Conservation (phyloP, 257 asterid genomes). For the Lavandula angustifolia region DNA sequence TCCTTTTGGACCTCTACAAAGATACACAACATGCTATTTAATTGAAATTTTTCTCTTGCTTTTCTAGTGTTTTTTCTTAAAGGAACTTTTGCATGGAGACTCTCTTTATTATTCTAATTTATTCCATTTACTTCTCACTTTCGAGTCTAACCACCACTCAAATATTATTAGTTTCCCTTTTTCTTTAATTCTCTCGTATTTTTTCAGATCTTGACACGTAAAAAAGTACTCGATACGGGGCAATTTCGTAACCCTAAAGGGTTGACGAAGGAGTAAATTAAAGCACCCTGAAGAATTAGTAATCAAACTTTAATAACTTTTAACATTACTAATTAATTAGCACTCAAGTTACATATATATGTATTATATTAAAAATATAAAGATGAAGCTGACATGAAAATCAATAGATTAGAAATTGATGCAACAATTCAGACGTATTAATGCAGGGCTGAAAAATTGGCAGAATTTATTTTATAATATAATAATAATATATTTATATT, state of each 20-base stretch:
- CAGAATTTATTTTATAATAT: constrained; percentile 12
- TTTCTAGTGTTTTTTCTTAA: constrained; percentile 43
- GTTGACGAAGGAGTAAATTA: constrained; percentile 32
- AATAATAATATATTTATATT: background rate
- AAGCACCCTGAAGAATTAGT: background rate
- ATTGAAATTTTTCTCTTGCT: constrained; percentile 29
- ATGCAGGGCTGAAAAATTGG: constrained; percentile 17
- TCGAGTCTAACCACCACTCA: constrained; percentile 34
- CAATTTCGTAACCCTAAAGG: constrained; percentile 40
- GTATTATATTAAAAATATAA: background rate
- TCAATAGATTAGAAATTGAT: constrained; percentile 9
- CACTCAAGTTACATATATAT: too few relatives aligned
- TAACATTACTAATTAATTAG: too few relatives aligned
- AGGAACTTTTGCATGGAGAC: constrained; percentile 85
- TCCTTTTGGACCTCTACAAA: constrained; percentile 49
- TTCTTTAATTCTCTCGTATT: constrained; percentile 1
- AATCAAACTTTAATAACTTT: too few relatives aligned
- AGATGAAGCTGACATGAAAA: background rate
- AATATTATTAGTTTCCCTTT: constrained; percentile 9
- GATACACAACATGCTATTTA: constrained; percentile 1
- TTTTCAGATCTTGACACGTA: constrained; percentile 30
- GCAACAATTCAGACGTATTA: constrained; percentile 22
- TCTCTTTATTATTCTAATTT: constrained; percentile 38
- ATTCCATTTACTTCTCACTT: constrained; percentile 40
- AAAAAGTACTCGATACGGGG: constrained; percentile 27